phyloP scores from a whole-genome alignment of 495 filamentous ascomycete species.

The Pyrenula massariospora region DNA sequence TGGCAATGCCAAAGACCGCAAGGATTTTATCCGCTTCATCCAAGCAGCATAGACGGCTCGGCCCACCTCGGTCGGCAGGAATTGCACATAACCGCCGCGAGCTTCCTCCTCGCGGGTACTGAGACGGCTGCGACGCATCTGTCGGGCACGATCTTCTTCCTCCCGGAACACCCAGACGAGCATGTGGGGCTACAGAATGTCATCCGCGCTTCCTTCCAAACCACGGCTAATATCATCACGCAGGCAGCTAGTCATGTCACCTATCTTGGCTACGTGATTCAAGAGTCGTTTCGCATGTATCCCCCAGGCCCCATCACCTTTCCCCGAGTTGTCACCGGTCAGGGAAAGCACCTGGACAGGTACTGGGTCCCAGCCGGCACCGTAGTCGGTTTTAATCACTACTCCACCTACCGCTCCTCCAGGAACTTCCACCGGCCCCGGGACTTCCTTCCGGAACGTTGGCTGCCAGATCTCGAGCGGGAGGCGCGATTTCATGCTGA shows the following conservation, averaged over 20 bases:
- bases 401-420: slow-evolving; percentile 22
- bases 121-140: slow-evolving; percentile 41
- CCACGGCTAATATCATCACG: slow-evolving; percentile 23
- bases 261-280: slow-evolving; percentile 27
- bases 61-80: no score
- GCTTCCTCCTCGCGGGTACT: slow-evolving; percentile 37
- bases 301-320: slow-evolving; percentile 28
- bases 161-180: slow-evolving; percentile 23
- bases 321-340: slow-evolving; percentile 25
- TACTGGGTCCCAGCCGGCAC: slow-evolving; percentile 24
- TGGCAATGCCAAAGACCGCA: no score
- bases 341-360: slow-evolving; percentile 32
- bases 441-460: slow-evolving; percentile 32
- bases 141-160: slow-evolving; percentile 33
- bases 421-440: slow-evolving; percentile 26
- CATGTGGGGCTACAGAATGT: slow-evolving; percentile 27
- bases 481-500: not conserved
- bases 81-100: no score
- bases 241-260: slow-evolving; percentile 23
- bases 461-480: slow-evolving; percentile 15
- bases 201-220: slow-evolving; percentile 17
- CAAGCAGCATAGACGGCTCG: no score
- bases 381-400: slow-evolving; percentile 26
- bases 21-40: no score
- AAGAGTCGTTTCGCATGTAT: slow-evolving; percentile 27